Evolutionary conservation across 164 flowering plant genomes (phyloP).

Genomic region (Piper longum): DNA sequence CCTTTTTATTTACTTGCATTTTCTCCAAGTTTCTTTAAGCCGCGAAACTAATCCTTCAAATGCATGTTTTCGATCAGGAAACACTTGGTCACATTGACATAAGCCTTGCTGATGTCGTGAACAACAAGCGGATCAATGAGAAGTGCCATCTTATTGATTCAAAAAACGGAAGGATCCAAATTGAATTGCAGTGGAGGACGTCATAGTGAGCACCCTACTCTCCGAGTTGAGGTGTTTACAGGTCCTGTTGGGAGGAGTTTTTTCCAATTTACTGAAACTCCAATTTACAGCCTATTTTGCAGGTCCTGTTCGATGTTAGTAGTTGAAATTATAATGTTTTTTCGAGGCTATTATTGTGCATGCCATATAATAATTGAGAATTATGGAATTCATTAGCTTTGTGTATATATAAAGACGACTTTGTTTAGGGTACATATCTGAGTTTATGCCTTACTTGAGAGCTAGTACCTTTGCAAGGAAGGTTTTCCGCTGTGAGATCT

Average conservation of each 20-base stretch:
- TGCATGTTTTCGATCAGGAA: conserved; percentile 32
- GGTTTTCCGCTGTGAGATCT: too few relatives aligned
- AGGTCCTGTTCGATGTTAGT: not conserved
- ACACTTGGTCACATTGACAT: conserved; percentile 65
- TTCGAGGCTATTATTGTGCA: not conserved
- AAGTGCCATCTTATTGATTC: conserved; percentile 88
- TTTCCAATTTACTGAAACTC: not conserved
- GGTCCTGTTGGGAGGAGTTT: not conserved
- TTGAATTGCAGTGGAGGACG: conserved; percentile 91
- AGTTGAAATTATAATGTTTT: conserved; percentile 2
- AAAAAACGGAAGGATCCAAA: conserved; percentile 68
- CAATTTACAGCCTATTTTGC: too few relatives aligned
- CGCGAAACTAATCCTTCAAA: not conserved
- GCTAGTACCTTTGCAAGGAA: too few relatives aligned
- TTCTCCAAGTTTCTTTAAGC: too few relatives aligned
- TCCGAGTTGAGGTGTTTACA: not conserved
- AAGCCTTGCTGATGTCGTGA: conserved; percentile 59
- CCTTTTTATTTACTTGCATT: too few relatives aligned
- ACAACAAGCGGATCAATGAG: conserved; percentile 72
- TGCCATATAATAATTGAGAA: not conserved
- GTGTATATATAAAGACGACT: not conserved
- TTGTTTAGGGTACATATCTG: too few relatives aligned
- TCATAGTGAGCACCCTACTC: conserved; percentile 9
- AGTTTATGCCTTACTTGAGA: too few relatives aligned
- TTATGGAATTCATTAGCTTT: too few relatives aligned